These are phyloP conservation scores for Neopestalotiopsis sp. DNA, from an alignment of 2,329 filamentous ascomycete genomes.

Conservation along the genomic window DNA sequence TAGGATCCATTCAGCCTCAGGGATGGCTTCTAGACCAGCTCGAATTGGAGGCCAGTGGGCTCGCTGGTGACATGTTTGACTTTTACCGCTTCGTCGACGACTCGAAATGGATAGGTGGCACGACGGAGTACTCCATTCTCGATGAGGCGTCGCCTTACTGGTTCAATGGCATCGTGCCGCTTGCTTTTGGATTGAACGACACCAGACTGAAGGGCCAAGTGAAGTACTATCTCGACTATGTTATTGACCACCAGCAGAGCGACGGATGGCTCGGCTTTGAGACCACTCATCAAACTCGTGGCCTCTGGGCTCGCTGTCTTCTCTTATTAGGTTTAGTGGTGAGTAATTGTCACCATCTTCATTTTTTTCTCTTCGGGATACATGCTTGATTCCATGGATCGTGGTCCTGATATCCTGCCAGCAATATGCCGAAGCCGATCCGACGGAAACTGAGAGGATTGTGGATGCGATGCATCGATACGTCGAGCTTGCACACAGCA, in stretches of 20 bases:
- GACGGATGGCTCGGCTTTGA: constrained; percentile 67
- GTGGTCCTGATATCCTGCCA: constrained; percentile 29
- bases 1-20: constrained; percentile 35
- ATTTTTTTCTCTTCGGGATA: not conserved
- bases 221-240: constrained; percentile 47
- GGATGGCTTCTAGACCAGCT: constrained; percentile 37
- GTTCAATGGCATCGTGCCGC: constrained; percentile 63
- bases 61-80: constrained; percentile 45
- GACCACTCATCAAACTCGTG: constrained; percentile 43
- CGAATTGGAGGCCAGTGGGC: constrained; percentile 30
- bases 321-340: constrained; percentile 54
- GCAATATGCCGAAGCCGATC: constrained; percentile 55
- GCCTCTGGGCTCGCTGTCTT: constrained; percentile 60
- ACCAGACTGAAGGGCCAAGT: constrained; percentile 55
- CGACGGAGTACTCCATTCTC: constrained; percentile 55
- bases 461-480: constrained; percentile 57
- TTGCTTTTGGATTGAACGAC: constrained; percentile 58
- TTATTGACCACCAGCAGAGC: constrained; percentile 52
- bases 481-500: constrained; percentile 54
- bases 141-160: constrained; percentile 64
- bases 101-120: constrained; percentile 57
- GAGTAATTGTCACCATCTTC: not conserved
- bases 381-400: constrained; percentile 15
- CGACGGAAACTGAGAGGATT: constrained; percentile 46
- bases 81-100: constrained; percentile 62